A percentile compares a stretch with the other conserved stretches of the same genome.
Conservation (phyloP, 2,329 filamentous ascomycete genomes). For the Hypoxylon sp. region DNA sequence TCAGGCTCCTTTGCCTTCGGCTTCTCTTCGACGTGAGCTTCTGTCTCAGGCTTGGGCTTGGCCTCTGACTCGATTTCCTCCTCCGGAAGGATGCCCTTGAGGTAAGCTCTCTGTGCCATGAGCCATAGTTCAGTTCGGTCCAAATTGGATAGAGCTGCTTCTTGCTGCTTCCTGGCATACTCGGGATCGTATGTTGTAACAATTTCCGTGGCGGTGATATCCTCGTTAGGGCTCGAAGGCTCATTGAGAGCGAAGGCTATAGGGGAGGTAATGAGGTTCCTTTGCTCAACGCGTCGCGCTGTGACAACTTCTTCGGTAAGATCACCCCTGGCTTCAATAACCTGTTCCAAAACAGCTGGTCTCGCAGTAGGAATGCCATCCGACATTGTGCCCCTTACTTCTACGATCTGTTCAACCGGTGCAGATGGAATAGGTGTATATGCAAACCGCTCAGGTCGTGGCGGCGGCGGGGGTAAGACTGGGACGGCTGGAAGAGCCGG, state of each 20-base stretch:
- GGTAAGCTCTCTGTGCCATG: constrained; percentile 82
- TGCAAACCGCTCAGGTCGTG: constrained; percentile 57
- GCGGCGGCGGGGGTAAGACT: constrained; percentile 55
- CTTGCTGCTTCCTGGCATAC: constrained; percentile 81
- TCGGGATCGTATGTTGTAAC: constrained; percentile 80
- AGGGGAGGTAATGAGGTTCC: constrained; percentile 53
- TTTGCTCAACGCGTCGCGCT: constrained; percentile 50
- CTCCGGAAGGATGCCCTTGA: constrained; percentile 75
- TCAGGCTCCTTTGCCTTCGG: constrained; percentile 49
- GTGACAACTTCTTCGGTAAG: constrained; percentile 51
- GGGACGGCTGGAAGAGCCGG: constrained; percentile 47
- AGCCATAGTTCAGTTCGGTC: constrained; percentile 92
- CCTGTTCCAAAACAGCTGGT: constrained; percentile 62
- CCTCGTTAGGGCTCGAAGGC: constrained; percentile 62
- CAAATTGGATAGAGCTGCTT: constrained; percentile 79
- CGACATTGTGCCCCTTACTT: constrained; percentile 69
- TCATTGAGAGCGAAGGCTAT: constrained; percentile 53
- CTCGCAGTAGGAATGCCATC: constrained; percentile 78
- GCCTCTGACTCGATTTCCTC: constrained; percentile 58
- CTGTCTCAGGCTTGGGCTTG: constrained; percentile 55
- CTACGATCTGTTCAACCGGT: constrained; percentile 78
- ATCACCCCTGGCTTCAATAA: constrained; percentile 56
- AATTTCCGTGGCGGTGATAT: constrained; percentile 75
- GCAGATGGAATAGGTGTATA: constrained; percentile 58
- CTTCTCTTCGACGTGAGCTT: constrained; percentile 55